Evolutionary conservation across 306 rosid genomes (phyloP).

Genomic region (Prunus armeniaca): DNA sequence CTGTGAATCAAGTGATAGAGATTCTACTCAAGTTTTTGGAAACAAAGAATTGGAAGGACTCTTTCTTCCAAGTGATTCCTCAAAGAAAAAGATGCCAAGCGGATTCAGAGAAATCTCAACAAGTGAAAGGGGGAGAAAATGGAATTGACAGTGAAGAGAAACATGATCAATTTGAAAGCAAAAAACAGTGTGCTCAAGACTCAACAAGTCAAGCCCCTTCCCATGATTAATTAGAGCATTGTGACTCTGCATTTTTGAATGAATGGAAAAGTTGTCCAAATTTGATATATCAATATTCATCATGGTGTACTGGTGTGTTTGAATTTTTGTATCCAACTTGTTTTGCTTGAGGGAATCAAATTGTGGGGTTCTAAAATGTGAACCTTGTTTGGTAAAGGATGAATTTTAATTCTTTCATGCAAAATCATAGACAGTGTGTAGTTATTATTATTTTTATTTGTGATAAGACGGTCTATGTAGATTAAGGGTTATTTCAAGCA

Average conservation of each 20-base stretch:
- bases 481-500: no score
- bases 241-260: not conserved
- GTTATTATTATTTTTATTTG: no score
- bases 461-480: no score
- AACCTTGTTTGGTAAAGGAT: no score
- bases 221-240: not conserved
- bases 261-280: not conserved
- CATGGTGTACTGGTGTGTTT: not conserved
- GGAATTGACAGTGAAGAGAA: constrained; percentile 22
- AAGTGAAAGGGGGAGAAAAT: constrained; percentile 27
- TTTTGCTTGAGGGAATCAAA: no score
- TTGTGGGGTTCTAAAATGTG: no score
- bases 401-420: no score
- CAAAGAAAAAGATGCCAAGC: constrained; percentile 69
- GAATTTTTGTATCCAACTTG: not conserved
- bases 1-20: constrained; percentile 86
- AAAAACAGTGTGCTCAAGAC: constrained; percentile 28
- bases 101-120: constrained; percentile 37
- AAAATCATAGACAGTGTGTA: no score
- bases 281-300: not conserved
- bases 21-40: constrained; percentile 66
- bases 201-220: constrained; percentile 16
- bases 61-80: constrained; percentile 84
- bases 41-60: constrained; percentile 75
- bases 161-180: constrained; percentile 17